Evolutionary conservation across 495 filamentous ascomycete genomes (phyloP), one percentile per base, ranked within the genome.

Genomic region (Hypoxylon crocopeplum): DNA sequence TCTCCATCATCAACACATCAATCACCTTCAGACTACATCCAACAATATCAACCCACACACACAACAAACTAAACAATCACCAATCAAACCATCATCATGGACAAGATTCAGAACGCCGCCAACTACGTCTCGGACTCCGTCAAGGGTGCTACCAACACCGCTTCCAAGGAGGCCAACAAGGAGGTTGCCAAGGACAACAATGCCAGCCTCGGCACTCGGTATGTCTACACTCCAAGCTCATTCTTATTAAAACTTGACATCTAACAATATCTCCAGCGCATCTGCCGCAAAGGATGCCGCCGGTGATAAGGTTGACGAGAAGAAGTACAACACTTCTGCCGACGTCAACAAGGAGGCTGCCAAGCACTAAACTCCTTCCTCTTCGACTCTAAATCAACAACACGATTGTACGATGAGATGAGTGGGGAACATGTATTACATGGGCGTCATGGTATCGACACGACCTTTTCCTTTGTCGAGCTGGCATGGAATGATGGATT

Each of bases 161-260:
- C 81, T 27, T 82, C 79, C 75, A 87, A 87, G 82, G 83, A 86
- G 79, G 76, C 81, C 74, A 86, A 87, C 80, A 87, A 87, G 80
- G 66, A 78, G 27, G 78, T 85, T 42, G 83, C 83, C 66, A 84
- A 86, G 80, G 83, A 86, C 76, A 66, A 37, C 72, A 69, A 82
- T 68, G 79, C 73, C 27, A 58, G 54, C 38, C n/a, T 80, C 22
- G 62, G 75, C 69, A 78, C 76, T 71, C 83, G 83, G 78, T 81
- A 73, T 72, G 76, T 27, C 34, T 25, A 17, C 10, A 21, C 22
- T n/a, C 39, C 27, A 25, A 7, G 1, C 2, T 17, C 20, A 29
- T 7, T 22, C 8, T 52, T 5, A 20, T n/a, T 4, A 25, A n/a
- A 12, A 48, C 41, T 59, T 68, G 66, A 73, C 53, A 19, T 19